Evolutionary conservation across 768 basidiomycete genomes (phyloP), one percentile per base, ranked within the genome.

Genomic region (Phylloporus sp.): DNA sequence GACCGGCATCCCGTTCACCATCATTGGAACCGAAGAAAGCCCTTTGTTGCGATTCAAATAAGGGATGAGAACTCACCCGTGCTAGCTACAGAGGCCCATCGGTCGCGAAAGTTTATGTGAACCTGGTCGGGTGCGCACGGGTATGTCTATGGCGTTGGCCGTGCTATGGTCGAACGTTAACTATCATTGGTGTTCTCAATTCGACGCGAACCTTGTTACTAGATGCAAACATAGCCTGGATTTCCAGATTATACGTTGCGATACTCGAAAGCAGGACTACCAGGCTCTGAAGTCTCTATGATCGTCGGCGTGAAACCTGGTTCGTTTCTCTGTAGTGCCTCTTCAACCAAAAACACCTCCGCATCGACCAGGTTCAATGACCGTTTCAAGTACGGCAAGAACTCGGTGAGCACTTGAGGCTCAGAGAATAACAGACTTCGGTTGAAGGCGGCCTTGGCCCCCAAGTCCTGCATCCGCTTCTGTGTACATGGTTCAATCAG

Each of bases 201-300:
- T n/a, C n/a, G n/a, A n/a, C n/a, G n/a, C n/a, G n/a, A n/a, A n/a
- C n/a, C n/a, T n/a, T n/a, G n/a, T n/a, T n/a, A n/a, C n/a, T n/a
- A n/a, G n/a, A n/a, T 20, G 18, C 16, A 18, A 13, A 38, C 16
- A 39, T 8, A 39, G 9, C 4, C 9, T 29, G 43, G 4, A 26
- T 8, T 31, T 47, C 47, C 69, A n/a, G n/a, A 63, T 31, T 67
- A 67, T 34, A 87, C 82, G 69, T 95, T 97, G 65, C 83, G 82
- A 70, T 93, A 95, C 63, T 93, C 87, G 61, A 94, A 88, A 5
- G 85, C 86, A 41, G 94, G 94, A 31, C 73, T 78, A 10, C 89
- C 92, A 29, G 95, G 95, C 71, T 95, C 92, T 11, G 91, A 88
- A n/a, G 73, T 73, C 51, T 93, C 92, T 39, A 94, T 84, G 58